phyloP scores from a whole-genome alignment of 2,329 filamentous ascomycete genomes.

The Rugonectria rugulosa region DNA sequence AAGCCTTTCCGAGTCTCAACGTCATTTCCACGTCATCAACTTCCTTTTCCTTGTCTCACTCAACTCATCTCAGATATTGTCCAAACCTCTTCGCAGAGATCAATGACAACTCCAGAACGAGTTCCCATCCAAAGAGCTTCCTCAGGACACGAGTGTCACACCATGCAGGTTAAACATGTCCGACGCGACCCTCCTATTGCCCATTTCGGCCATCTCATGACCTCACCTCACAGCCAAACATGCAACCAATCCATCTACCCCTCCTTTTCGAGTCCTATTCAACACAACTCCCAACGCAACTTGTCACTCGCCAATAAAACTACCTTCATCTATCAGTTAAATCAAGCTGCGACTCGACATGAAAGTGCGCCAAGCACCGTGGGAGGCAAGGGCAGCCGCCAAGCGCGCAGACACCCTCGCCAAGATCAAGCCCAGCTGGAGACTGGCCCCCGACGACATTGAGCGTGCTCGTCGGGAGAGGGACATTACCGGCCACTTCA shows the following conservation, averaged over 20 bases:
- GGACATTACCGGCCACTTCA: slow-evolving; percentile 29
- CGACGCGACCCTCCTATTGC: too few species aligned
- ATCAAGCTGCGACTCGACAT: too few species aligned
- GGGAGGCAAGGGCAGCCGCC: slow-evolving; percentile 27
- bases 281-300: not conserved
- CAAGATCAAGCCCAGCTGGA: slow-evolving; percentile 33
- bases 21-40: not conserved
- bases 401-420: slow-evolving; percentile 26
- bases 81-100: not conserved
- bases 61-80: not conserved
- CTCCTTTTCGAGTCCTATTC: too few species aligned
- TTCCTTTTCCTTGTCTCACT: not conserved
- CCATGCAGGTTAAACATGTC: too few species aligned
- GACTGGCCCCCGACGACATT: slow-evolving; percentile 22
- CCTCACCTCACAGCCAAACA: too few species aligned
- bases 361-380: slow-evolving; percentile 8
- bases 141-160: too few species aligned
- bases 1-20: not conserved
- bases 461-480: slow-evolving; percentile 17
- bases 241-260: too few species aligned
- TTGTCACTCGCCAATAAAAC: not conserved
- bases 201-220: too few species aligned
- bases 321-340: not conserved
- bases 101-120: too few species aligned
- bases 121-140: too few species aligned